Conservation (phyloP, 108 stramenopile species). For the Schizochytrium sp. region DNA sequence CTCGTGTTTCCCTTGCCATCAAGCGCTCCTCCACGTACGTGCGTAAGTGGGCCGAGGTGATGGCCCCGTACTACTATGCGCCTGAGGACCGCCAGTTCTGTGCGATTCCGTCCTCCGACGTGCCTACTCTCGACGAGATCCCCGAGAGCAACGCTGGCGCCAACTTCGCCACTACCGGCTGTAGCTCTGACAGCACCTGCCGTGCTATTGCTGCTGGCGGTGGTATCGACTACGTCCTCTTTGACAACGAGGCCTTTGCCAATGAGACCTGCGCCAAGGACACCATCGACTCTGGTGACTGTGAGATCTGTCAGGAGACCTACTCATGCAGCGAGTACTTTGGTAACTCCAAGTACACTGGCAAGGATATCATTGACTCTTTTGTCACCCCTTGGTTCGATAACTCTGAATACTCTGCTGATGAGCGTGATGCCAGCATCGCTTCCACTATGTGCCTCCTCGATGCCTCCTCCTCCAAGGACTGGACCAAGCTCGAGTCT, state of each 20-base stretch:
- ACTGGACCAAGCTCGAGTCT: neutral
- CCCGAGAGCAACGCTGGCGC: neutral
- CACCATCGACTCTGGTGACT: slow-evolving; percentile 38
- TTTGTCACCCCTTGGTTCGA: slow-evolving; percentile 25
- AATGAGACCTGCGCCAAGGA: slow-evolving; percentile 34
- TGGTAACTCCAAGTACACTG: slow-evolving; percentile 15
- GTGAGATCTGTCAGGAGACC: slow-evolving; percentile 22
- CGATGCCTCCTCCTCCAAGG: neutral
- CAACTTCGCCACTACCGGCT: neutral
- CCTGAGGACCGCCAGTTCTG: slow-evolving; percentile 48
- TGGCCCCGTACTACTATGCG: slow-evolving; percentile 5
- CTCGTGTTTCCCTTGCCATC: neutral
- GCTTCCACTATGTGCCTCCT: slow-evolving; percentile 27
- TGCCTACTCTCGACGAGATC: slow-evolving; percentile 4
- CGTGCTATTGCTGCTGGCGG: slow-evolving; percentile 12
- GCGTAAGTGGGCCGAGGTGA: neutral
- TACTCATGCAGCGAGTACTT: slow-evolving; percentile 32
- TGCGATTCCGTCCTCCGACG: neutral
- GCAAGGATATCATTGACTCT: slow-evolving; percentile 18
- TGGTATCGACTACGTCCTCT: slow-evolving; percentile 39
- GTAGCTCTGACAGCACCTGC: slow-evolving; percentile 22
- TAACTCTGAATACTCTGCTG: neutral
- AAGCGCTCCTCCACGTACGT: neutral
- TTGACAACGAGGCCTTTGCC: slow-evolving; percentile 51
- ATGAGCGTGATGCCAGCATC: neutral